Evolutionary conservation across 2,329 filamentous ascomycete genomes (phyloP).

Genomic region (Elsinoe fawcettii): DNA sequence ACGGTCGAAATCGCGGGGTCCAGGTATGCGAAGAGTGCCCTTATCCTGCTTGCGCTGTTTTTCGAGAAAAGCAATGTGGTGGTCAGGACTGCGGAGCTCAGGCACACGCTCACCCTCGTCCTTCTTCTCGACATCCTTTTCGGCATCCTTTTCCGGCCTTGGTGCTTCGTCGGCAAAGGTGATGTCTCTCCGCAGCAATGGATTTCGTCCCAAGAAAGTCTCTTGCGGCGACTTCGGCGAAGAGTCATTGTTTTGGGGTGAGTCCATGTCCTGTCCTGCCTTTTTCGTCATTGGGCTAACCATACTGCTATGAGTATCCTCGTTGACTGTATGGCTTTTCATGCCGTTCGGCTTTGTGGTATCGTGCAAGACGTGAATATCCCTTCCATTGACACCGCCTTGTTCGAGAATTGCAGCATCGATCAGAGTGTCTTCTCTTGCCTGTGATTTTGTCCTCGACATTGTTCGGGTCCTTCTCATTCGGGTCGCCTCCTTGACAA

Average conservation of each 20-base stretch:
- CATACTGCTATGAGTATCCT: slow-evolving; percentile 27
- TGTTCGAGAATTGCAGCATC: slow-evolving; percentile 42
- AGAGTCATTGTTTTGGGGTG: neutral
- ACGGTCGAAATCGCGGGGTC: slow-evolving; percentile 80
- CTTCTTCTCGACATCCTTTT: no score
- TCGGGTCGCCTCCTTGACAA: slow-evolving; percentile 64
- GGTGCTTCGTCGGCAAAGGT: slow-evolving; percentile 62
- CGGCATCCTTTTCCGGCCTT: slow-evolving; percentile 42
- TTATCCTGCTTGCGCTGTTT: slow-evolving; percentile 66
- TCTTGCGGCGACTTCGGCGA: slow-evolving; percentile 8
- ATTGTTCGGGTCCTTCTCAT: slow-evolving; percentile 58
- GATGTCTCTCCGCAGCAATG: slow-evolving; percentile 42
- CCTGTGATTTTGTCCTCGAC: slow-evolving; percentile 44
- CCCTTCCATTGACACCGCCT: slow-evolving; percentile 57
- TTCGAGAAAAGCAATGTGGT: slow-evolving; percentile 82
- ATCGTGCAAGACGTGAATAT: slow-evolving; percentile 59
- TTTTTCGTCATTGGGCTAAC: slow-evolving; percentile 11
- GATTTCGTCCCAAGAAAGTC: slow-evolving; percentile 25
- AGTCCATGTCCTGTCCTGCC: neutral
- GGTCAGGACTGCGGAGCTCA: slow-evolving; percentile 52
- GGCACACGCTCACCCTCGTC: slow-evolving; percentile 45
- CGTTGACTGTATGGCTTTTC: slow-evolving; percentile 42
- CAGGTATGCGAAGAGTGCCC: slow-evolving; percentile 77
- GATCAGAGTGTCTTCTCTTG: slow-evolving; percentile 40
- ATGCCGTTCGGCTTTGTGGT: slow-evolving; percentile 49